These are phyloP conservation scores for Seiridium unicorne DNA, from an alignment of 2,329 filamentous ascomycete genomes.

Conservation along the genomic window DNA sequence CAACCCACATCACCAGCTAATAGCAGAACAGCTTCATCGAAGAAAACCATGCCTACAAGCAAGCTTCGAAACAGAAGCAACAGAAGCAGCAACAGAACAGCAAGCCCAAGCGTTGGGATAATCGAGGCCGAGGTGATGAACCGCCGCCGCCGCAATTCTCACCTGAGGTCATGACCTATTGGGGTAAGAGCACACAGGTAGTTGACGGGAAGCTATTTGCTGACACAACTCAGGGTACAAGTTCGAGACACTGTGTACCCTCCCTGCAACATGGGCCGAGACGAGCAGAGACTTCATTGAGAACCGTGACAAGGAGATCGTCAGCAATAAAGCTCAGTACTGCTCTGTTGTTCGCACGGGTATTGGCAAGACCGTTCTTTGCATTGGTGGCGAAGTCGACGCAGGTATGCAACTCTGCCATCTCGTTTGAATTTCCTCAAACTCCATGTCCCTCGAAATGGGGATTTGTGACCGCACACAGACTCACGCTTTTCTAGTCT, in stretches of 20 bases:
- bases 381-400: slow-evolving; percentile 93
- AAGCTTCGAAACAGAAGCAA: slow-evolving; percentile 60
- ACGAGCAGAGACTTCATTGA: slow-evolving; percentile 78
- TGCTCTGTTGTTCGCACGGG: slow-evolving; percentile 91
- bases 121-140: background rate
- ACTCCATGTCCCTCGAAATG: too few relatives aligned
- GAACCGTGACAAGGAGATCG: slow-evolving; percentile 63
- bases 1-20: background rate
- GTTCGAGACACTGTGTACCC: slow-evolving; percentile 82
- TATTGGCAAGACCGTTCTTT: slow-evolving; percentile 70
- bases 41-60: slow-evolving; percentile 77
- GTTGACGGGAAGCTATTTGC: background rate
- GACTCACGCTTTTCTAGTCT: slow-evolving; percentile 51
- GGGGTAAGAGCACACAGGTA: slow-evolving; percentile 58
- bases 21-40: slow-evolving; percentile 72
- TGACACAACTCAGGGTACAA: slow-evolving; percentile 73
- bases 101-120: slow-evolving; percentile 29
- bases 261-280: slow-evolving; percentile 73
- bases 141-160: slow-evolving; percentile 38
- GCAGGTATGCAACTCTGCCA: slow-evolving; percentile 53
- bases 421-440: too few relatives aligned
- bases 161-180: slow-evolving; percentile 85
- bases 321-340: slow-evolving; percentile 92
- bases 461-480: background rate
- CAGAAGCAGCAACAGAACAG: slow-evolving; percentile 50